Evolutionary conservation across 1,139 yeast genomes (phyloP), one percentile per base, ranked within the genome.

Genomic region (Hansenula sp.): DNA sequence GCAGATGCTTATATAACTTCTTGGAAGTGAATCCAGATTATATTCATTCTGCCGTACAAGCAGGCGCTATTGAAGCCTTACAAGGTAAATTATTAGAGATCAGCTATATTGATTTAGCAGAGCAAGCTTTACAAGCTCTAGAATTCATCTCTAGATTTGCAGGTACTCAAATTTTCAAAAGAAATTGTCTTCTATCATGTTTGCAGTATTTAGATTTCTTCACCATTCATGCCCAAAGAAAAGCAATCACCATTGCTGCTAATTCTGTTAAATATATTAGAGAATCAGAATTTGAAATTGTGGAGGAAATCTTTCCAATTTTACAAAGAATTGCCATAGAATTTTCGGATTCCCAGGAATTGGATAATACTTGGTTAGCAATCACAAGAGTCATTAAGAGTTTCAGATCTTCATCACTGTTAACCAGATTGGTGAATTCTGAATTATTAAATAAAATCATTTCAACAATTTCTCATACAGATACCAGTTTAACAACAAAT

Each of bases 41-140:
- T 40, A 76, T 84, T 12, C 76, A 77, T 46, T 77, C 75, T 42
- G 82, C 90, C 5, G 82, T 88, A 8, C 72, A 76, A 36, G 79
- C 79, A 25, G 82, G 85, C 38, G 86, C 85, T 1, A 76, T 90
- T 12, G 82, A 80, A 35, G 80, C 78, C 0, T 67, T 93, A 36
- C 80, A 87, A 53, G 70, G 72, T 12, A 86, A 86, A 54, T 65
- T 93, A 38, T 62, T 78, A 51, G 96, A 89, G 53, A 84, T 91
- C 17, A 80, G 81, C 46, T 90, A 79, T 60, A 91, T 93, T 44
- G 99, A 93, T 61, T 70, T 93, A 47, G 95, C 97, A 0, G 99
- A 93, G 61, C 97, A 91, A 62, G 91, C 93, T 0, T 67, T 93
- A 37, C 91, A 84, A 53, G 82, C 94, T 0, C 66, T 85, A 44